Conservation (phyloP, 2,329 filamentous ascomycete genomes). For the Venturia oleaginea region DNA sequence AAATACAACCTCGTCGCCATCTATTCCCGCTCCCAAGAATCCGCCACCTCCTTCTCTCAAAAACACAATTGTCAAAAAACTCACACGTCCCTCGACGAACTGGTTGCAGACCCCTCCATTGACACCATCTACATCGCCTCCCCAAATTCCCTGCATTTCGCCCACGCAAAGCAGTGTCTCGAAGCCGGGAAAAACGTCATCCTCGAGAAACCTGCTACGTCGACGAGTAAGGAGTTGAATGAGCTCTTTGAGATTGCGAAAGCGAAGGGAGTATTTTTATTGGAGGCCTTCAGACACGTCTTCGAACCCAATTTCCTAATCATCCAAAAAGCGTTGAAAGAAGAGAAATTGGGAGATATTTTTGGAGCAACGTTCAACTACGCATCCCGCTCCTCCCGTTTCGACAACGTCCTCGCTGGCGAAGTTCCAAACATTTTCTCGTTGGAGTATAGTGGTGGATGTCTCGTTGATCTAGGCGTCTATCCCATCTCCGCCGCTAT, state of each 20-base stretch:
- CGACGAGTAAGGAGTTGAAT: conserved; percentile 33
- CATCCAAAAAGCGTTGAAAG: conserved; percentile 26
- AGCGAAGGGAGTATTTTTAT: conserved; percentile 32
- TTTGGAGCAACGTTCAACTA: conserved; percentile 37
- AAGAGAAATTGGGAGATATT: conserved; percentile 33
- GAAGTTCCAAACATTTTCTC: conserved; percentile 41
- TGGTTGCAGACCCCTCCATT: conserved; percentile 31
- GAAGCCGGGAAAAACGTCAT: conserved; percentile 39
- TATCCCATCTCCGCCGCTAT: conserved; percentile 40
- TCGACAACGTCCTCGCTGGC: conserved; percentile 38
- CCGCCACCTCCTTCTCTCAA: conserved; percentile 33
- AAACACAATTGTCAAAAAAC: conserved; percentile 30
- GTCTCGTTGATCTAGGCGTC: conserved; percentile 40
- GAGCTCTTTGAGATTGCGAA: conserved; percentile 34
- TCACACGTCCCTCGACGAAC: conserved; percentile 32
- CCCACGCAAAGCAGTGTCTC: conserved; percentile 35
- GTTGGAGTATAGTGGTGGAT: conserved; percentile 38
- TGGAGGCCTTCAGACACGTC: conserved; percentile 42
- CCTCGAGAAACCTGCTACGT: conserved; percentile 41
- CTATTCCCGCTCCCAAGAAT: conserved; percentile 37
- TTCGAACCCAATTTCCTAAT: conserved; percentile 42
- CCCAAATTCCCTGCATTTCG: conserved; percentile 39
- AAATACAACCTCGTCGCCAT: conserved; percentile 37
- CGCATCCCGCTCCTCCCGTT: conserved; percentile 37
- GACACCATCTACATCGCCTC: conserved; percentile 40